Evolutionary conservation across 768 basidiomycete species (phyloP).

Genomic region (Macrolepiota albuminosa): DNA sequence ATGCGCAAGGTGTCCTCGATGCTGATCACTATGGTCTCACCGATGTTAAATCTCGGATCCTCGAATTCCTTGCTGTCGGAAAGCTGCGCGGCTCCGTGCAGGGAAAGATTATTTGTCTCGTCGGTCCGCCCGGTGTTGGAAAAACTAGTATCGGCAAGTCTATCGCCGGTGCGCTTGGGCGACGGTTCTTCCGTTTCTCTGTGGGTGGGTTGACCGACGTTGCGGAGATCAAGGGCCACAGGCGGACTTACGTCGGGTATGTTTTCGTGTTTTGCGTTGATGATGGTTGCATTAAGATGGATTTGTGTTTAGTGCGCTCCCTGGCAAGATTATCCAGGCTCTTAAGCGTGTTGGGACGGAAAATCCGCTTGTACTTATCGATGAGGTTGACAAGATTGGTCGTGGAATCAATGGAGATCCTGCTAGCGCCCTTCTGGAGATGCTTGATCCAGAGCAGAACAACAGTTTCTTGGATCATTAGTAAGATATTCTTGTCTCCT

Average conservation of each 20-base stretch:
- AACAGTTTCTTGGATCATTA: conserved; percentile 93
- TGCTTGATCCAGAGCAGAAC: conserved; percentile 96
- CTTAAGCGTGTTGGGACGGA: conserved; percentile 90
- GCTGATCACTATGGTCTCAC: conserved; percentile 93
- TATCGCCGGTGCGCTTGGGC: conserved; percentile 83
- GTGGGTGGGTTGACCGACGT: conserved; percentile 97
- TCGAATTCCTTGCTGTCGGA: conserved; percentile 94
- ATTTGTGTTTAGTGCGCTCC: conserved; percentile 57
- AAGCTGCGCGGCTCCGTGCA: conserved; percentile 92
- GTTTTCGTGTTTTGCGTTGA: conserved; percentile 20
- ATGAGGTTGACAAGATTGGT: conserved; percentile 96
- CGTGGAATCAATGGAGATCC: conserved; percentile 91
- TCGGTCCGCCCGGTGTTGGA: conserved; percentile 96
- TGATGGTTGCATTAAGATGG: not conserved
- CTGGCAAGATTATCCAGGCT: conserved; percentile 94
- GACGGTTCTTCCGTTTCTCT: conserved; percentile 95
- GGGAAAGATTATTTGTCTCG: conserved; percentile 96
- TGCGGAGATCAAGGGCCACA: conserved; percentile 97
- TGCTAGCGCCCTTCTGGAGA: conserved; percentile 84
- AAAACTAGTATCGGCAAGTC: conserved; percentile 97
- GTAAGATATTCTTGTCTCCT: conserved; percentile 39
- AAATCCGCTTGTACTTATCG: conserved; percentile 91
- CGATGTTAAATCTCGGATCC: conserved; percentile 89
- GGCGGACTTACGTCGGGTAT: conserved; percentile 93
- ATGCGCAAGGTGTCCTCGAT: conserved; percentile 81